Percentiles rank a stretch among this genome's conserved stretches.
These are phyloP conservation scores for Pisolithus albus DNA, from an alignment of 768 basidiomycete genomes.

Conservation along the genomic window DNA sequence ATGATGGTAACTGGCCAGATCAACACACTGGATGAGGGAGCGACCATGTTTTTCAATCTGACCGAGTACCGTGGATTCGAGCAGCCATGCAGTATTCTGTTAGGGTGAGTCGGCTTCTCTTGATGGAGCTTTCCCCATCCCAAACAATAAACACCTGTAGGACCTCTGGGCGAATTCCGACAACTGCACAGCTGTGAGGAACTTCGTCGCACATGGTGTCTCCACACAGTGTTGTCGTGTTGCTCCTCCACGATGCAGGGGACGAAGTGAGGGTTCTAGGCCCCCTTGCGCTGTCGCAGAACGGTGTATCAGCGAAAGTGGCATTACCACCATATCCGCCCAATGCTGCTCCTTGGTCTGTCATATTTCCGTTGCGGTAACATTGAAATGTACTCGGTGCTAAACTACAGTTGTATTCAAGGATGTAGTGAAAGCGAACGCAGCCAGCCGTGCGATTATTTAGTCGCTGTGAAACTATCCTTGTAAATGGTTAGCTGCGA, in stretches of 20 bases:
- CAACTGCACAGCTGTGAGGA: conserved; percentile 59
- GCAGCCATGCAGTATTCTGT: conserved; percentile 59
- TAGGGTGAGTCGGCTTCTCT: conserved; percentile 36
- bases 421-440: too few species aligned
- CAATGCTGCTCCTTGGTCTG: too few species aligned
- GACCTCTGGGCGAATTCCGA: conserved; percentile 68
- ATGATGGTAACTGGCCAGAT: conserved; percentile 31
- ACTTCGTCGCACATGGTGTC: conserved; percentile 46
- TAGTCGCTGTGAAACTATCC: too few species aligned
- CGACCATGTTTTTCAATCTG: conserved; percentile 54
- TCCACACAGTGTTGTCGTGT: conserved; percentile 64
- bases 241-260: conserved; percentile 59
- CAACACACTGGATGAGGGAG: conserved; percentile 49
- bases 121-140: not conserved
- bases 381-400: too few species aligned
- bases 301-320: conserved; percentile 57
- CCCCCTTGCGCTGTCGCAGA: conserved; percentile 49
- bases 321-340: conserved; percentile 28
- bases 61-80: conserved; percentile 64
- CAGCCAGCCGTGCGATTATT: too few species aligned
- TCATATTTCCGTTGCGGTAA: too few species aligned
- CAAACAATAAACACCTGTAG: conserved; percentile 1
- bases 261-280: conserved; percentile 48
- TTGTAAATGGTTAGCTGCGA: too few species aligned
- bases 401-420: too few species aligned